phyloP scores from a whole-genome alignment of 768 basidiomycete species.

The Boletus patriciae region DNA sequence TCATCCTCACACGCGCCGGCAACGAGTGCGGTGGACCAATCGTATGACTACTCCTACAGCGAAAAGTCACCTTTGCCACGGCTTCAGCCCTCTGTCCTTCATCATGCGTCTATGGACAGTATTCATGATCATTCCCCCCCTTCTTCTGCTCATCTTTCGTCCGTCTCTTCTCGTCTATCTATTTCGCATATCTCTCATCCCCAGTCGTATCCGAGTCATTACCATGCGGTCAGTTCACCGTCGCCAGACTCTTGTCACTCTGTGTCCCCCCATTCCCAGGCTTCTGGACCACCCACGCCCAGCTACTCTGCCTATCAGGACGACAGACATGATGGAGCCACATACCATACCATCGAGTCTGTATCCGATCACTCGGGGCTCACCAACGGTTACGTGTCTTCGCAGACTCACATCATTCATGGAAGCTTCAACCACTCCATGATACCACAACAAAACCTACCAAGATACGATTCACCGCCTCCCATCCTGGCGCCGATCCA shows the following conservation, averaged over 20 bases:
- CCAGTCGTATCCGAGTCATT: slow-evolving; percentile 42
- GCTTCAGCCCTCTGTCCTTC: slow-evolving; percentile 31
- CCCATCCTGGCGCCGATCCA: slow-evolving; percentile 60
- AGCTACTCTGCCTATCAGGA: slow-evolving; percentile 49
- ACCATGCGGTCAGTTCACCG: slow-evolving; percentile 39
- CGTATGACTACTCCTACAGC: slow-evolving; percentile 32
- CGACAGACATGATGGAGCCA: slow-evolving; percentile 39
- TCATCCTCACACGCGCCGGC: slow-evolving; percentile 26
- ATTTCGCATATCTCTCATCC: slow-evolving; percentile 62
- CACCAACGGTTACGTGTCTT: slow-evolving; percentile 33
- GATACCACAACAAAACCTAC: slow-evolving; percentile 22
- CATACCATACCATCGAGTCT: slow-evolving; percentile 39
- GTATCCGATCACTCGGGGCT: slow-evolving; percentile 31
- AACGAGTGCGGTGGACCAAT: slow-evolving; percentile 26
- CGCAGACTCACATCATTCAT: slow-evolving; percentile 31
- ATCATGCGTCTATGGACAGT: slow-evolving; percentile 28
- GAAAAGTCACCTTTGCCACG: slow-evolving; percentile 33
- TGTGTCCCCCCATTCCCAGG: slow-evolving; percentile 37
- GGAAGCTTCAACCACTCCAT: slow-evolving; percentile 23
- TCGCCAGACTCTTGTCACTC: slow-evolving; percentile 56
- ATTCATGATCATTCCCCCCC: slow-evolving; percentile 34
- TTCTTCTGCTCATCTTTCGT: slow-evolving; percentile 30
- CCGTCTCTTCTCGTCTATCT: slow-evolving; percentile 54
- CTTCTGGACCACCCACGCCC: slow-evolving; percentile 34
- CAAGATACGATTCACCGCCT: slow-evolving; percentile 52